Conservation (phyloP, 2,329 filamentous ascomycete genomes). For the Diaporthe sp. region DNA sequence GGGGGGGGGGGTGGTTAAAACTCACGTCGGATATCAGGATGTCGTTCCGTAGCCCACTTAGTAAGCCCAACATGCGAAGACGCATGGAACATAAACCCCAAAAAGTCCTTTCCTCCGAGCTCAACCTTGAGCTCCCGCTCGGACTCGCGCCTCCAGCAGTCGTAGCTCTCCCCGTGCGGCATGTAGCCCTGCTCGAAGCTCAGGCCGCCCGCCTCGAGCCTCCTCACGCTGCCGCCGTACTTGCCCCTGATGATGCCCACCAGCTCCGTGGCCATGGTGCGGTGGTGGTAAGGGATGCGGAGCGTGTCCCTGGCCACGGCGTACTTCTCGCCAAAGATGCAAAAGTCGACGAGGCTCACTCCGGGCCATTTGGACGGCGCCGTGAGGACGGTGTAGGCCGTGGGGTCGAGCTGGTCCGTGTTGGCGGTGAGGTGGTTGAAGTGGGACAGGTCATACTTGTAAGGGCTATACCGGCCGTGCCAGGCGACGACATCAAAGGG, state of each 20-base stretch:
- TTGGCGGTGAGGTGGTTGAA: conserved; percentile 66
- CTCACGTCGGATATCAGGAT: conserved; percentile 33
- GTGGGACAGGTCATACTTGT: conserved; percentile 61
- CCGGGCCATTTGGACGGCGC: conserved; percentile 63
- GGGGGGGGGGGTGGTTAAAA: not conserved
- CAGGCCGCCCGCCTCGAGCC: conserved; percentile 43
- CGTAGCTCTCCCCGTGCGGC: conserved; percentile 44
- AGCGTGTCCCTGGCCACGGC: conserved; percentile 67
- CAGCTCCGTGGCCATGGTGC: conserved; percentile 63
- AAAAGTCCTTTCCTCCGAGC: conserved; percentile 39
- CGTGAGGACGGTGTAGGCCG: conserved; percentile 70
- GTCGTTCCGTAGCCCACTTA: conserved; percentile 37
- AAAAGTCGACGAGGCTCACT: conserved; percentile 68
- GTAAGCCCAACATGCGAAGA: conserved; percentile 41
- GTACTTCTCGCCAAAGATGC: conserved; percentile 73
- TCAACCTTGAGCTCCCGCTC: conserved; percentile 38
- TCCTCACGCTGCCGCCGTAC: conserved; percentile 43
- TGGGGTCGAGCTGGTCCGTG: conserved; percentile 72
- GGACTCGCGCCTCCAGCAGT: conserved; percentile 38
- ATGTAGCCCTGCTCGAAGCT: conserved; percentile 45
- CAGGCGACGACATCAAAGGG: conserved; percentile 75
- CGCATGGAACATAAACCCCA: conserved; percentile 44
- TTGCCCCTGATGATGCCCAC: conserved; percentile 54
- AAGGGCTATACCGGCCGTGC: conserved; percentile 69
- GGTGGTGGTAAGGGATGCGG: conserved; percentile 64